Evolutionary conservation across 805 yeast species (phyloP), one percentile per base, ranked within the genome.

Genomic region (Kodamaea laetipori): DNA sequence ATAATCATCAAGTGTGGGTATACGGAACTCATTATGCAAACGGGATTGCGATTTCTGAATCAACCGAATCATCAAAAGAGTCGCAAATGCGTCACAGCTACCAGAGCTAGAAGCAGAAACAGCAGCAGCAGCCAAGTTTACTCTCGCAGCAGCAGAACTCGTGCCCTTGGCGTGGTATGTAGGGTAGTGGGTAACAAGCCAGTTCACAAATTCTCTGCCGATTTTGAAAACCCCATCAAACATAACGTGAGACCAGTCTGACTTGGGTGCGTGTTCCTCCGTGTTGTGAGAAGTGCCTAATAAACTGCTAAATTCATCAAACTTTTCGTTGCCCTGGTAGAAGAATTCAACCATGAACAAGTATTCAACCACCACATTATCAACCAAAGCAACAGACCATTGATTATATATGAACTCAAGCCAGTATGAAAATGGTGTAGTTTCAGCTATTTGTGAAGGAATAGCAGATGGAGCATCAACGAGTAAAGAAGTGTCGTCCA

Each of bases 361-460:
- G 54, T 83, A 86, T 58, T 90, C 97, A 3, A 81, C 89, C 2
- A 83, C 71, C 12, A 82, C 79, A 60, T 89, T 90, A 57, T 89
- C 96, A 30, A 84, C 58, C 6, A 90, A 57, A 0, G 95, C 90
- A 25, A 81, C 61, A 50, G 82, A 81, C 67, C 88, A 81, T 54
- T 84, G 86, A 46, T 84, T 71, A 60, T 82, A 88, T 0, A 86
- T 82, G 42, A 77, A 77, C 54, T 90, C 97, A 43, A 86, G 67
- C 78, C 85, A 81, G 54, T 82, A 81, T 11, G 75, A 68, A 48
- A 76, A 71, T 3, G 82, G 81, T 42, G 82, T 82, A 11, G 82
- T 77, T 60, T 90, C 96, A 0, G 96, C 96, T 26, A 88, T 86
- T 56, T 86, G 90, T 0, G 90, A 87, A 4, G 86, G 79, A 68